Percentiles rank a stretch among this genome's conserved stretches.
phyloP scores from a whole-genome alignment of 2,329 filamentous ascomycete species.

The Hypoxylon sp. region DNA sequence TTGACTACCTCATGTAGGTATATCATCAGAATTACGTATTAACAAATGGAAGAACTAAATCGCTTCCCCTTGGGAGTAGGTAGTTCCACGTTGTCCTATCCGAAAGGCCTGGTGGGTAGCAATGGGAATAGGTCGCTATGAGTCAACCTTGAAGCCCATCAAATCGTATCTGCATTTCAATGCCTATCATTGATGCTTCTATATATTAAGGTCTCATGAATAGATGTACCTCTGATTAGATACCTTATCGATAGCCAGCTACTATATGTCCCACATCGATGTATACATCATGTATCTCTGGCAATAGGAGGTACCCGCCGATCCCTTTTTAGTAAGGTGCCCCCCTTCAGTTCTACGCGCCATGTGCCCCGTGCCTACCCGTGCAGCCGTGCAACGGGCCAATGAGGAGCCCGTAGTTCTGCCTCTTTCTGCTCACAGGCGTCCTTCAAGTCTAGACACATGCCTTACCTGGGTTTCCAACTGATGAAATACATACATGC shows the following conservation, averaged over 20 bases:
- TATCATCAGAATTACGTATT: background rate
- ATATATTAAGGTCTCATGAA: background rate
- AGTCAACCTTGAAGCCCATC: constrained; percentile 9
- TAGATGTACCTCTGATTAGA: constrained; percentile 8
- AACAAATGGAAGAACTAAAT: background rate
- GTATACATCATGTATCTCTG: background rate
- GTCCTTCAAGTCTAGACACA: constrained; percentile 20
- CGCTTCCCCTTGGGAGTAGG: background rate
- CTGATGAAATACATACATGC: constrained; percentile 17
- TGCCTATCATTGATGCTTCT: background rate
- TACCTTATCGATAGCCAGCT: constrained; percentile 30
- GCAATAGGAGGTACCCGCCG: constrained; percentile 7
- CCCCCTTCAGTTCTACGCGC: constrained; percentile 39
- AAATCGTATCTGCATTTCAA: constrained; percentile 2
- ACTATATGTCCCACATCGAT: background rate
- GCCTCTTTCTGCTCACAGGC: constrained; percentile 20
- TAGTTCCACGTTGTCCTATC: constrained; percentile 1
- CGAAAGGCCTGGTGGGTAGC: background rate
- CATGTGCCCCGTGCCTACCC: constrained; percentile 31
- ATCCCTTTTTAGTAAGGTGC: constrained; percentile 33
- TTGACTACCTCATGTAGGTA: background rate
- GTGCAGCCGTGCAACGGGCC: constrained; percentile 34
- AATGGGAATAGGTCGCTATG: constrained; percentile 8
- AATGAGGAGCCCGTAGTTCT: constrained; percentile 30
- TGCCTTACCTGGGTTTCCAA: constrained; percentile 27